These are phyloP conservation scores for Phlebopus sp. DNA, from an alignment of 1,284 basidiomycete species.

Conservation along the genomic window DNA sequence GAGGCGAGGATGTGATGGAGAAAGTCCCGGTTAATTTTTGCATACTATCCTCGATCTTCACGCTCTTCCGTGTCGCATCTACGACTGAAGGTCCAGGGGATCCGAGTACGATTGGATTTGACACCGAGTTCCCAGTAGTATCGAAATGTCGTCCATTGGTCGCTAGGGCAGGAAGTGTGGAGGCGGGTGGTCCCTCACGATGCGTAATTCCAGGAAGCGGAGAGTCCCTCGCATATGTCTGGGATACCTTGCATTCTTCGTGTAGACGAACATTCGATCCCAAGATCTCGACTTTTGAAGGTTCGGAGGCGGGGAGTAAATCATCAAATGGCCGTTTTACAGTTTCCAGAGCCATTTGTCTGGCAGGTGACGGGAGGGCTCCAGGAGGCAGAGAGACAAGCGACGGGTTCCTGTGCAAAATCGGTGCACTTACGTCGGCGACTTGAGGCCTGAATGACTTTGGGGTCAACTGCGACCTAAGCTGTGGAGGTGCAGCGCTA, in stretches of 20 bases:
- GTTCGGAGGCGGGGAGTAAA: constrained; percentile 4
- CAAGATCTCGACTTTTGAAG: background rate
- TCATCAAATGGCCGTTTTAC: constrained; percentile 20
- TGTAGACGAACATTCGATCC: background rate
- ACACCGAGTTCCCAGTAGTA: background rate
- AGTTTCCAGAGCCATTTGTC: constrained; percentile 12
- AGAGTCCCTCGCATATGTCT: too few relatives aligned
- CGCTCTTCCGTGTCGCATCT: constrained; percentile 6
- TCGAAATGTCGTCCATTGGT: too few relatives aligned
- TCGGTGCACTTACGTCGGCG: background rate
- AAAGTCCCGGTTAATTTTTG: constrained; percentile 8
- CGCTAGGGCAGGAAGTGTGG: too few relatives aligned
- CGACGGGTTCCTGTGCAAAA: background rate
- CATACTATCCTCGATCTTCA: constrained; percentile 22
- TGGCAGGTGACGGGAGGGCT: too few relatives aligned
- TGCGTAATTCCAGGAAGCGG: too few relatives aligned
- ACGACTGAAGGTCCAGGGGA: background rate
- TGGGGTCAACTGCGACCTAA: constrained; percentile 14
- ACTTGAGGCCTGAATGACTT: constrained; percentile 4
- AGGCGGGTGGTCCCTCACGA: too few relatives aligned
- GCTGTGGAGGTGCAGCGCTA: background rate
- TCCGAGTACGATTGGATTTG: background rate
- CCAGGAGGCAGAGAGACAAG: background rate
- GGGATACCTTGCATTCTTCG: background rate
- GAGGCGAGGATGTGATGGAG: constrained; percentile 22